A percentile compares a stretch with the other conserved stretches of the same genome.
Conservation (phyloP, 495 filamentous ascomycete species). For the Aeminium ludgeri region DNA sequence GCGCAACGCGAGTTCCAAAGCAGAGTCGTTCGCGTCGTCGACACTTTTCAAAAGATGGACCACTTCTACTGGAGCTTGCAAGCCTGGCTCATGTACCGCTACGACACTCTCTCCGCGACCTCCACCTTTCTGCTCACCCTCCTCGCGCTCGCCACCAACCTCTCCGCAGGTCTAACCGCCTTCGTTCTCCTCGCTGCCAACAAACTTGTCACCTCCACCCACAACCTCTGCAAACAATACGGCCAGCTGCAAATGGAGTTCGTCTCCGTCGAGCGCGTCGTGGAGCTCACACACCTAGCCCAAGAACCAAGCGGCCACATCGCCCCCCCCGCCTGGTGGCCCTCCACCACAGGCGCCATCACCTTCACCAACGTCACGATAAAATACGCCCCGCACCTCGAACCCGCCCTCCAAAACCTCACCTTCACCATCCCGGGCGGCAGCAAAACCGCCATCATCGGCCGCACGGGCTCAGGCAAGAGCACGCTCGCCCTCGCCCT, state of each 20-base stretch:
- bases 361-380: slow-evolving; percentile 60
- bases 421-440: slow-evolving; percentile 56
- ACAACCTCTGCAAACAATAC: slow-evolving; percentile 55
- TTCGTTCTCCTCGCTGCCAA: slow-evolving; percentile 52
- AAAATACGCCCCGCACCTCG: slow-evolving; percentile 57
- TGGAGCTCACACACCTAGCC: slow-evolving; percentile 59
- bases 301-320: slow-evolving; percentile 50
- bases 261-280: slow-evolving; percentile 67
- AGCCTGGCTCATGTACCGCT: slow-evolving; percentile 64
- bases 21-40: slow-evolving; percentile 55
- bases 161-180: slow-evolving; percentile 56
- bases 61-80: slow-evolving; percentile 84
- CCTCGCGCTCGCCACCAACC: slow-evolving; percentile 48
- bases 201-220: slow-evolving; percentile 50
- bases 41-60: slow-evolving; percentile 80
- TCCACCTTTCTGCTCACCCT: slow-evolving; percentile 56
- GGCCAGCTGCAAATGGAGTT: slow-evolving; percentile 80
- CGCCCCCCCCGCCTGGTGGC: slow-evolving; percentile 59
- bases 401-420: slow-evolving; percentile 46
- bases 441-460: slow-evolving; percentile 46
- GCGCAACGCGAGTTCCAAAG: slow-evolving; percentile 59
- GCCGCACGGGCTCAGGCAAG: slow-evolving; percentile 51
- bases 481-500: slow-evolving; percentile 48
- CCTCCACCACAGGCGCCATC: slow-evolving; percentile 48
- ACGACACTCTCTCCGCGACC: slow-evolving; percentile 48